phyloP scores from a whole-genome alignment of 257 asterid genomes.

The Nicotiana undulata region DNA sequence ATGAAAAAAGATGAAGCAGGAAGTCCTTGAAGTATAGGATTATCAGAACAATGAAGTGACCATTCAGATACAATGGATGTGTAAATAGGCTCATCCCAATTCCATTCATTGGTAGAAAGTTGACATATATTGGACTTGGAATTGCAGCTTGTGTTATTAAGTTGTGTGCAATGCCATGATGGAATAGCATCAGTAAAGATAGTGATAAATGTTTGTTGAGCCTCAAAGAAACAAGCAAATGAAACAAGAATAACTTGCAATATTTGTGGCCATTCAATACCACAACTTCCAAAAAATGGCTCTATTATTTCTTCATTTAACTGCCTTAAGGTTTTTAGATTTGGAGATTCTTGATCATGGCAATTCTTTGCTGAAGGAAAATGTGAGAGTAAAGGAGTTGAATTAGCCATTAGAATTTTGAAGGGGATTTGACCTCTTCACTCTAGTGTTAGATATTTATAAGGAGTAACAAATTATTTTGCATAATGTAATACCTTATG shows the following conservation, averaged over 20 bases:
- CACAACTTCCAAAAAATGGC: background rate
- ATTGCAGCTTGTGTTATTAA: background rate
- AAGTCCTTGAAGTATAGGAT: constrained; percentile 25
- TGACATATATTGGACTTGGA: constrained; percentile 17
- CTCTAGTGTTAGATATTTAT: background rate
- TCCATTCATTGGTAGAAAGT: constrained; percentile 29
- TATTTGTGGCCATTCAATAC: constrained; percentile 20
- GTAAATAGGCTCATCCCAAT: constrained; percentile 30
- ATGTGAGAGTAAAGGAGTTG: constrained; percentile 18
- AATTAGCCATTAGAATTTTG: constrained; percentile 12
- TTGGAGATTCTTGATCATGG: constrained; percentile 5
- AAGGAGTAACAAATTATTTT: background rate
- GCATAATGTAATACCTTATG: too few species aligned
- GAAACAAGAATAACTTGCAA: constrained; percentile 31
- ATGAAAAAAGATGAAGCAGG: constrained; percentile 52
- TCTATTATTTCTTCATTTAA: constrained; percentile 11
- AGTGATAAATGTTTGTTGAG: constrained; percentile 41
- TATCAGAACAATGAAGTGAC: constrained; percentile 35
- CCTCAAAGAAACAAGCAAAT: constrained; percentile 40
- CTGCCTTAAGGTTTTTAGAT: background rate
- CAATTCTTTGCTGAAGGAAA: background rate
- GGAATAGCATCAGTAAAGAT: constrained; percentile 42
- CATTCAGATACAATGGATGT: constrained; percentile 45
- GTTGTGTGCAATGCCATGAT: constrained; percentile 30
- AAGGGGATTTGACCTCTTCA: background rate